A percentile compares a stretch with the other conserved stretches of the same genome.
These are phyloP conservation scores for Nigrograna mackinnonii DNA, from an alignment of 2,329 filamentous ascomycete genomes.

Conservation along the genomic window DNA sequence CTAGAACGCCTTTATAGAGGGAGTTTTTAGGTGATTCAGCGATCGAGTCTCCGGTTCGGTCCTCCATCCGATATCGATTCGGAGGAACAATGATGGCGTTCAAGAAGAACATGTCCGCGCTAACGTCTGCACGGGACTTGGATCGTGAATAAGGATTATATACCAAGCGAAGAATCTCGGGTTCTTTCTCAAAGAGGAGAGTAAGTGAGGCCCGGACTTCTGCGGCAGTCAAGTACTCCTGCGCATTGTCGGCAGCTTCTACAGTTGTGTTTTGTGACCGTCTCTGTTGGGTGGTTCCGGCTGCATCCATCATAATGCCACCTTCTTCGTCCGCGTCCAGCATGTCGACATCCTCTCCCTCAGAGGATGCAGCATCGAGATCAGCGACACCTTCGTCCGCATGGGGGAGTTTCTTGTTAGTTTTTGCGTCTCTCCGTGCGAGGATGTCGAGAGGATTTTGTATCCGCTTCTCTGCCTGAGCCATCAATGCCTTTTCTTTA, in stretches of 20 bases:
- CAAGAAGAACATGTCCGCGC: constrained; percentile 92
- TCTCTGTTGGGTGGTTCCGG: constrained; percentile 39
- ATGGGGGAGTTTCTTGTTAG: constrained; percentile 47
- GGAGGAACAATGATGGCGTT: constrained; percentile 85
- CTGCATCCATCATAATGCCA: constrained; percentile 58
- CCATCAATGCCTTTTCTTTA: constrained; percentile 80
- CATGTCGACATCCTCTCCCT: constrained; percentile 44
- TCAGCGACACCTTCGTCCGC: constrained; percentile 73
- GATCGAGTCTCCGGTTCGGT: constrained; percentile 79
- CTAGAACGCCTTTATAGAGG: constrained; percentile 83
- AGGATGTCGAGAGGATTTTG: constrained; percentile 71
- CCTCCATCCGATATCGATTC: constrained; percentile 88
- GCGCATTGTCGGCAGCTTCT: constrained; percentile 44
- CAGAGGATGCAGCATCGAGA: constrained; percentile 52
- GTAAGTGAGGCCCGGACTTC: constrained; percentile 81
- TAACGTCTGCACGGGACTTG: constrained; percentile 60
- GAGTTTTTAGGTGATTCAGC: constrained; percentile 87
- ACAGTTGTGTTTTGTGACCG: constrained; percentile 44
- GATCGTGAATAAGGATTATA: constrained; percentile 75
- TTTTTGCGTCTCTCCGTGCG: constrained; percentile 49
- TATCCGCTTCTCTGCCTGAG: constrained; percentile 67
- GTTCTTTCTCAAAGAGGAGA: constrained; percentile 84
- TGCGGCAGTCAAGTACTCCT: constrained; percentile 79
- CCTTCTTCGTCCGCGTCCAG: constrained; percentile 36
- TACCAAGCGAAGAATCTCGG: constrained; percentile 80